Evolutionary conservation across 768 basidiomycete species (phyloP).

Genomic region (Ephemerocybe angulata): DNA sequence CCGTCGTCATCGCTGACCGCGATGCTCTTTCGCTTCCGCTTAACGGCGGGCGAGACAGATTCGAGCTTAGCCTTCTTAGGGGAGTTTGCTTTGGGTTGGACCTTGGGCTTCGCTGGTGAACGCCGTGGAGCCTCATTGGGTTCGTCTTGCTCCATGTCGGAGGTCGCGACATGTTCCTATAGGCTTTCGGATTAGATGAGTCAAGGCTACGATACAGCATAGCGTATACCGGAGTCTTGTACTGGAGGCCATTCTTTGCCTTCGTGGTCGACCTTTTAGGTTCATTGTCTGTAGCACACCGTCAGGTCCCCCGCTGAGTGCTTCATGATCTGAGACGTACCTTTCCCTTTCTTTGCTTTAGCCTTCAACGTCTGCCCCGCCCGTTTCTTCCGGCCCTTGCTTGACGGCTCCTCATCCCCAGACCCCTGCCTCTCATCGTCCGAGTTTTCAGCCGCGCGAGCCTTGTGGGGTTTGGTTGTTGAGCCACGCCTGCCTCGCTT

Average conservation of each 20-base stretch:
- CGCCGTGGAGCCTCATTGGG: neutral
- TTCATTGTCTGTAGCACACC: too few relatives aligned
- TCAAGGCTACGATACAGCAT: neutral
- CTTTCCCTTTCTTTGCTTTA: too few relatives aligned
- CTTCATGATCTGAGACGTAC: too few relatives aligned
- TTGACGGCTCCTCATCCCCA: too few relatives aligned
- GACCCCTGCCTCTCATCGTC: too few relatives aligned
- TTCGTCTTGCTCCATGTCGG: conserved; percentile 31
- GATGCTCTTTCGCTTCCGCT: neutral
- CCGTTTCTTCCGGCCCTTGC: too few relatives aligned
- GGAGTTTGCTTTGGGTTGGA: neutral
- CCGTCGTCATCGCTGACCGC: conserved; percentile 1
- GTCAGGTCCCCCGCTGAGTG: too few relatives aligned
- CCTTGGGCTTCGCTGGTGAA: neutral
- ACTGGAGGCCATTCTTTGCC: conserved; percentile 22
- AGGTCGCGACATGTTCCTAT: conserved; percentile 31
- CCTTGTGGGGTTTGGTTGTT: neutral
- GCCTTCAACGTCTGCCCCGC: too few relatives aligned
- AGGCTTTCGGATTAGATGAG: neutral
- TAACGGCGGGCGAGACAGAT: neutral
- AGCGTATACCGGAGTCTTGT: conserved; percentile 36
- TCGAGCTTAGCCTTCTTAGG: neutral
- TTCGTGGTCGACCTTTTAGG: too few relatives aligned
- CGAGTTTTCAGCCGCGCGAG: neutral
- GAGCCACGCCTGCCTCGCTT: neutral